Evolutionary conservation across 306 rosid genomes (phyloP).

Genomic region (Chamaecrista fasciculata): DNA sequence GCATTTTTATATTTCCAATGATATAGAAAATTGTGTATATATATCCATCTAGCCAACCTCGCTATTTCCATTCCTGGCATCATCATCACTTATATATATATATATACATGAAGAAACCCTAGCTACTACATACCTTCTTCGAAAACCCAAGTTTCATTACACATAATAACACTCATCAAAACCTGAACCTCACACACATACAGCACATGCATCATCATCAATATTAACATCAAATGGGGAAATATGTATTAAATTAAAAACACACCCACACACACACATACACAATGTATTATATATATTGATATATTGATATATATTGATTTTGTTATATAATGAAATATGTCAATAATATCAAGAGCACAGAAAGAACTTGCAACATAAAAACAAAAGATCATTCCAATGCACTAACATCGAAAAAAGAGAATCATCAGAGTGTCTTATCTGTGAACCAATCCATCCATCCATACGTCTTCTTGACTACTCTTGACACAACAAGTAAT

Average conservation of each 20-base stretch:
- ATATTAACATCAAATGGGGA: background rate
- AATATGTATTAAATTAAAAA: too few species aligned
- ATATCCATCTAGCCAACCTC: background rate
- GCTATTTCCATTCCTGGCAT: background rate
- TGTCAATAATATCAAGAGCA: background rate
- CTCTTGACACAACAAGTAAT: conserved; percentile 3
- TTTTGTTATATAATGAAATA: too few species aligned
- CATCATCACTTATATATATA: too few species aligned
- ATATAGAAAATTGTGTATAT: background rate
- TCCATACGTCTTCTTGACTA: too few species aligned
- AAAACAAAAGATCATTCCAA: conserved; percentile 16
- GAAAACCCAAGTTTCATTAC: conserved; percentile 13
- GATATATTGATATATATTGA: too few species aligned
- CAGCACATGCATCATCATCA: too few species aligned
- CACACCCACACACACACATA: too few species aligned
- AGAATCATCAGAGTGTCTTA: background rate
- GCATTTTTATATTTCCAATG: background rate
- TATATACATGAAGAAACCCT: conserved; percentile 38
- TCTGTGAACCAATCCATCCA: background rate
- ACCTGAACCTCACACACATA: too few species aligned
- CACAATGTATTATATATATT: too few species aligned
- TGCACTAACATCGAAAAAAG: conserved; percentile 27
- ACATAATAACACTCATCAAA: too few species aligned
- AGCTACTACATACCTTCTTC: too few species aligned
- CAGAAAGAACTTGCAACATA: background rate